Evolutionary conservation across 1,284 basidiomycete species (phyloP), one percentile per base, ranked within the genome.

Genomic region (Fomitopsis betulina): DNA sequence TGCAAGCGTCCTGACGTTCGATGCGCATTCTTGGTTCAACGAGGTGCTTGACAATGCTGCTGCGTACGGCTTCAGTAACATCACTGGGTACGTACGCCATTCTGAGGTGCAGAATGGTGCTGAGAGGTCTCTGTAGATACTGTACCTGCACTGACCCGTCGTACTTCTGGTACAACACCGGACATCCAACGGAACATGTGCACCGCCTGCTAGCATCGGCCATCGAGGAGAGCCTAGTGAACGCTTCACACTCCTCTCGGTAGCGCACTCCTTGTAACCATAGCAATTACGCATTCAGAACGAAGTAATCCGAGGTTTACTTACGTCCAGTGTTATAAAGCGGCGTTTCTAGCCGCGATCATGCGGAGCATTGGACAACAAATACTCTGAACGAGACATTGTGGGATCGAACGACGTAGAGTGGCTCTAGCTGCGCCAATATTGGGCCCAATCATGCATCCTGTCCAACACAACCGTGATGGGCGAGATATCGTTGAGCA

Each of bases 401-500:
- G 13, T 63, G 27, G 27, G 27, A 30, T 30, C 27, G 27, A 30
- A 30, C 27, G 27, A 30, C 27, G 8, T 4, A 30, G 27, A 30
- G 27, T 8, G 2, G 5, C 27, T 8, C 27, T 65, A 89, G 69
- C 85, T 88, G 60, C 87, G 78, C 89, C 89, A 91, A 71, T 92
- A 93, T 70, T 92, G 91, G 23, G 90, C 89, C 67, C 91, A 74
- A 66, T 92, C 89, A 70, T 97, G 95, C 66, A 97, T 94, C 64
- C 91, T 81, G 74, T 97, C 94, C 64, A 99, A 82, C 56, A 99
- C 89, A 32, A 91, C 93, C 0, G 93, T 93, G 65, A 98, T 84
- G 72, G 97, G 96, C 38, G 93, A 95, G 2, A 94, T 98, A 70
- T 99, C 96, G 68, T 96, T 97, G 61, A 99, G 74, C 56, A 98